Percentiles rank a stretch among this genome's conserved stretches.
phyloP scores from a whole-genome alignment of 2,329 filamentous ascomycete species.

The Parafenestella ontariensis region DNA sequence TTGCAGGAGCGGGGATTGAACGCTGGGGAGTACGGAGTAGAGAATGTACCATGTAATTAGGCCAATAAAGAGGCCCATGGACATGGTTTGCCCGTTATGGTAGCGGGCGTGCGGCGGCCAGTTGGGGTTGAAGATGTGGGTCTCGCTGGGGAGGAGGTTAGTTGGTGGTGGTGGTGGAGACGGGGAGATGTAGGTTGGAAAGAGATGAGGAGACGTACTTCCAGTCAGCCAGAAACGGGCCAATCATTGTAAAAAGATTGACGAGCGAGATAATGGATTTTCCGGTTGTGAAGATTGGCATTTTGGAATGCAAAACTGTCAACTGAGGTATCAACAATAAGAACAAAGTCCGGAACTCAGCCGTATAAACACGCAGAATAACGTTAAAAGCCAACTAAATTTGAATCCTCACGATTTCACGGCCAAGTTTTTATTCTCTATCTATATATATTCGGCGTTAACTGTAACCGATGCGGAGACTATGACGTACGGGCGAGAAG shows the following conservation, averaged over 20 bases:
- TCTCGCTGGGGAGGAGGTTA: constrained; percentile 34
- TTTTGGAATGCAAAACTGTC: background rate
- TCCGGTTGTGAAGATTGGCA: constrained; percentile 21
- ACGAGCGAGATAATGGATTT: constrained; percentile 38
- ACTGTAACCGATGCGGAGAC: no score
- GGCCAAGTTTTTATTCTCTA: no score
- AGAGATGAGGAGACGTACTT: constrained; percentile 18
- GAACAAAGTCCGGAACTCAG: no score
- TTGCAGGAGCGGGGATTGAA: background rate
- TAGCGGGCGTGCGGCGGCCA: constrained; percentile 61
- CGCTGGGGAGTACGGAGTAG: background rate
- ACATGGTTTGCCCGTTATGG: constrained; percentile 63
- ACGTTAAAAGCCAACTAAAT: no score
- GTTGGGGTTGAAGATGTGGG: constrained; percentile 56
- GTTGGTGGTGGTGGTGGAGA: background rate
- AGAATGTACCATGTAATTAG: constrained; percentile 47
- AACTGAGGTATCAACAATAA: no score
- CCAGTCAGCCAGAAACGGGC: constrained; percentile 46
- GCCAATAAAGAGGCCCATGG: constrained; percentile 52
- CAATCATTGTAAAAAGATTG: constrained; percentile 40
- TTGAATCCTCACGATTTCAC: no score
- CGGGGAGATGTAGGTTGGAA: background rate
- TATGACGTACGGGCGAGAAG: no score
- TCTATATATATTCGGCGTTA: no score
- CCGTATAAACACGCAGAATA: no score